Evolutionary conservation across 1,284 basidiomycete genomes (phyloP), one percentile per base, ranked within the genome.

Genomic region (Cystobasidiaceae sp.): DNA sequence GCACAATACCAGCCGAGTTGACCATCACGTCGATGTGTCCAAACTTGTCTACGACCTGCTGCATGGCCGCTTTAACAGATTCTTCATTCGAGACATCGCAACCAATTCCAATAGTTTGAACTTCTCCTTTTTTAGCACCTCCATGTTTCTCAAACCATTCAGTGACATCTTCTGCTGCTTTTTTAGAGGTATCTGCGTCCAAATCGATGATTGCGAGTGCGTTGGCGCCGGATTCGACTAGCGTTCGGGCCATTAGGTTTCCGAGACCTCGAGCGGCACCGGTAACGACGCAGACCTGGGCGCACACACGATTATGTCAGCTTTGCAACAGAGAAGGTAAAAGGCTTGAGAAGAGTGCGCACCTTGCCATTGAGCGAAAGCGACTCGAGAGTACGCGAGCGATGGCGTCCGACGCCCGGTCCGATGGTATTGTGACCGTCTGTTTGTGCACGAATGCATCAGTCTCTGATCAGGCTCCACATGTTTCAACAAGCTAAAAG

Each of bases 211-310:
- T 84, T 43, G 86, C 91, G 37, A 97, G 78, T 56, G 82, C 82
- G 44, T 86, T 87, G 75, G 90, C 91, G 73, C 76, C 90, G 82
- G 89, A 89, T 78, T 89, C 86, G 71, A 93, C 75, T 77, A 97
- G 91, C 7, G 91, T 91, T 59, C 86, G 84, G 72, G 89, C 91
- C 77, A 96, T 91, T 77, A 91, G 86, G 73, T 88, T 84, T 15
- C 92, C 92, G 37, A 96, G 71, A 13, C 93, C 93, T 72, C 89
- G 83, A 17, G 91, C 93, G 58, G 87, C 94, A 58, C 93, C 93
- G n/a, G 93, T 97, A 61, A 97, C 85, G 71, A 94, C 80, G 78
- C 89, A 92, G 51, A 93, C 90, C 86, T 96, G 57, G 1, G 37
- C 17, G 9, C 5, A 46, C 27, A 17, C 32, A 17, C 11, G 15